These are phyloP conservation scores for Karstenula rhodostoma DNA, from an alignment of 2,329 filamentous ascomycete genomes.

Conservation along the genomic window DNA sequence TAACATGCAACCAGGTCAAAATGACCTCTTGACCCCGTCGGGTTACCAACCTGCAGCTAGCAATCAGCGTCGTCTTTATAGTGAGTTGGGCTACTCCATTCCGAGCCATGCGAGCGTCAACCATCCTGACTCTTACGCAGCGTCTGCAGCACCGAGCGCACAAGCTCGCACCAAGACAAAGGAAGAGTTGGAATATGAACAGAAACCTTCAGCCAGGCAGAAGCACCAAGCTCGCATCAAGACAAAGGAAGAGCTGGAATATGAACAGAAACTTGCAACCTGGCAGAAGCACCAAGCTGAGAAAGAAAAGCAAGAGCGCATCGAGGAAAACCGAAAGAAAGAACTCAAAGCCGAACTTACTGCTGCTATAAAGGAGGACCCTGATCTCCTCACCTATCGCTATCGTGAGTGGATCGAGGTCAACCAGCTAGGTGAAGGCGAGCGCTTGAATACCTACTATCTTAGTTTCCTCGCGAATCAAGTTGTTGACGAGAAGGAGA, in stretches of 20 bases:
- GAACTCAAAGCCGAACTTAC: neutral
- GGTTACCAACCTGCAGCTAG: too few species aligned
- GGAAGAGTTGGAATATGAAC: neutral
- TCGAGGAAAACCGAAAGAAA: neutral
- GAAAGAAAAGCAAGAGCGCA: neutral
- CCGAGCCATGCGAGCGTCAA: neutral
- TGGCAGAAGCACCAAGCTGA: neutral
- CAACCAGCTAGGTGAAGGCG: neutral
- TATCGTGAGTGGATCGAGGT: slow-evolving; percentile 7
- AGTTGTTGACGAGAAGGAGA: neutral
- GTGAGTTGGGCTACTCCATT: neutral
- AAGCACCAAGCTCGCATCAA: neutral
- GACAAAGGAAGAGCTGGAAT: neutral
- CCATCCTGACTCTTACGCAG: neutral
- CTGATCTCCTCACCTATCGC: slow-evolving; percentile 3
- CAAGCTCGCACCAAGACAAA: neutral
- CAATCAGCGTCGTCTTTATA: too few species aligned
- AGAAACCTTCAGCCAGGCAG: neutral
- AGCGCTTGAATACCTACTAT: neutral
- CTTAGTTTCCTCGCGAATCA: slow-evolving; percentile 1
- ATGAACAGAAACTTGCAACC: neutral
- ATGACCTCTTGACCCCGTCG: too few species aligned
- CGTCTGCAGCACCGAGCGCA: neutral
- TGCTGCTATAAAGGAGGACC: neutral
- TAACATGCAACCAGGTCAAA: too few species aligned